phyloP scores from a whole-genome alignment of 2,329 filamentous ascomycete species.

The Colletotrichum chrysophilum region DNA sequence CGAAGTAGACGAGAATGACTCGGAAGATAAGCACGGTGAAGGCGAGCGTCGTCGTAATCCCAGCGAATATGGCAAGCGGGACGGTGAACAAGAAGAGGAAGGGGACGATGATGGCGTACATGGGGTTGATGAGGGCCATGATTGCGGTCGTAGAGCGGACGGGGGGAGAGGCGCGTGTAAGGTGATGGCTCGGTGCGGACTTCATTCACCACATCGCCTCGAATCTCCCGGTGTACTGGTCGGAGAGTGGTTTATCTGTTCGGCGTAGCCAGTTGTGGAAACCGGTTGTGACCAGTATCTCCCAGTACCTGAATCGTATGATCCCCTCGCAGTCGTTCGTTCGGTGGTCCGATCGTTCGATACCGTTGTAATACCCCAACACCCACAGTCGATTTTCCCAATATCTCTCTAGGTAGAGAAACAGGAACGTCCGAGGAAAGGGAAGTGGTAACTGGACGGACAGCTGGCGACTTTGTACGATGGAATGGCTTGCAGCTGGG shows the following conservation, averaged over 20 bases:
- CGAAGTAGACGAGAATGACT: conserved; percentile 66
- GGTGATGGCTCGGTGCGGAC: background rate
- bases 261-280: background rate
- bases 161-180: background rate
- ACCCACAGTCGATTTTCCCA: background rate
- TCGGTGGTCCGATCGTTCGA: conserved; percentile 21
- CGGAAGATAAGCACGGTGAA: conserved; percentile 66
- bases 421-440: background rate
- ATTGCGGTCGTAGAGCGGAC: conserved; percentile 8
- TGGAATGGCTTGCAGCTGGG: conserved; percentile 3
- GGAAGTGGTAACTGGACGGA: background rate
- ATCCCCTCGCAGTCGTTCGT: conserved; percentile 14
- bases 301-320: conserved; percentile 18
- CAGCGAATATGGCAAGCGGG: conserved; percentile 67
- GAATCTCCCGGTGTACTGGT: background rate
- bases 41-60: conserved; percentile 66
- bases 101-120: conserved; percentile 64
- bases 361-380: conserved; percentile 6
- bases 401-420: background rate
- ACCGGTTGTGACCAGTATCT: conserved; percentile 1
- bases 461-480: conserved; percentile 12
- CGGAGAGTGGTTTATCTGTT: background rate
- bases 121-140: conserved; percentile 60
- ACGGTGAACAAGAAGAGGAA: conserved; percentile 67
- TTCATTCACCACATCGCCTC: conserved; percentile 9